A percentile compares a stretch with the other conserved stretches of the same genome.
Evolutionary conservation across 139 green algal species (phyloP).

Genomic region (Chlorella sp.): DNA sequence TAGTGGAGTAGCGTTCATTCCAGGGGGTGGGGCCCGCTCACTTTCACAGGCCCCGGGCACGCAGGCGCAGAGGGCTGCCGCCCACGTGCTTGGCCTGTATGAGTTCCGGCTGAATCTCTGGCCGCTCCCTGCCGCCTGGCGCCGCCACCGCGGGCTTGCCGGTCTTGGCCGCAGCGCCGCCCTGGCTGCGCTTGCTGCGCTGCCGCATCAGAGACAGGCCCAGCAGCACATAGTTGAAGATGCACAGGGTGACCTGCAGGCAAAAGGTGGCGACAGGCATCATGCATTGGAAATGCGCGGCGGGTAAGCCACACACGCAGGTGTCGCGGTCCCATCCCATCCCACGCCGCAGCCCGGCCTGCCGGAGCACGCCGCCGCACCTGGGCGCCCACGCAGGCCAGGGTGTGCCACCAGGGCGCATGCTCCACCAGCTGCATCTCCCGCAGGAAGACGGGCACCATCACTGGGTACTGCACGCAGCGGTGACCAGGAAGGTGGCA

Average conservation of each 20-base stretch:
- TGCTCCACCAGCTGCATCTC: slow-evolving; percentile 22
- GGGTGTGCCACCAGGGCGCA: not conserved
- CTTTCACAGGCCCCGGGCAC: too few species aligned
- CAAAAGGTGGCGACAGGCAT: not conserved
- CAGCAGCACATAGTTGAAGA: slow-evolving; percentile 47
- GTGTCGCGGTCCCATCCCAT: too few species aligned
- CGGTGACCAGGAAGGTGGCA: not conserved
- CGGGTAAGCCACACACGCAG: not conserved
- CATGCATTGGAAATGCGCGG: not conserved
- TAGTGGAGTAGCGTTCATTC: too few species aligned
- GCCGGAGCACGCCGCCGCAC: not conserved
- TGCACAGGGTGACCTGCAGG: slow-evolving; percentile 33
- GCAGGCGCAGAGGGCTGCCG: not conserved
- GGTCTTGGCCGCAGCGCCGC: not conserved
- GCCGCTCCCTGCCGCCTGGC: not conserved
- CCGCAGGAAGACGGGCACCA: slow-evolving; percentile 42
- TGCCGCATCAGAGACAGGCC: slow-evolving; percentile 30
- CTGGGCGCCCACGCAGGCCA: slow-evolving; percentile 15
- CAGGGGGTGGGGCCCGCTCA: too few species aligned
- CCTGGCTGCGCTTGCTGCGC: slow-evolving; percentile 8
- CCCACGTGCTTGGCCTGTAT: not conserved
- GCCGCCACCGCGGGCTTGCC: not conserved
- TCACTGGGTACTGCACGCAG: slow-evolving; percentile 51
- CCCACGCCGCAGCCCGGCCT: too few species aligned
- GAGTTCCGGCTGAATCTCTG: too few species aligned